Conservation (phyloP, 768 basidiomycete genomes). For the Trametes sanguinea region DNA sequence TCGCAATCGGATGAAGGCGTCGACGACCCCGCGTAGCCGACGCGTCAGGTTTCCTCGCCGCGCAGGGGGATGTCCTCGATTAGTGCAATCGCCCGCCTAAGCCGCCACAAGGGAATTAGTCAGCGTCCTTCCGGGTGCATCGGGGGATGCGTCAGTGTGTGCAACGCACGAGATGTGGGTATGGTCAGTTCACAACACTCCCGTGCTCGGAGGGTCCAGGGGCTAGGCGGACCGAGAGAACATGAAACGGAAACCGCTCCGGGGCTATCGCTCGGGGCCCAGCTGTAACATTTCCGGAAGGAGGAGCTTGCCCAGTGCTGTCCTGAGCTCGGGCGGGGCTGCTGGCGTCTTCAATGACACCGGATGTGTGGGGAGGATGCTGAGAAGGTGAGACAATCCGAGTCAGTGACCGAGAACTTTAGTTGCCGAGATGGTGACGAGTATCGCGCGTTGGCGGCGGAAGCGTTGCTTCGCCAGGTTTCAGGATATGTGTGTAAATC, state of each 20-base stretch:
- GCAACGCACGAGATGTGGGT: neutral
- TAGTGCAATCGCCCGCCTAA: neutral
- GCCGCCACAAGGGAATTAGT: neutral
- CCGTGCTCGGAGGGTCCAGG: neutral
- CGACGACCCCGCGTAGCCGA: neutral
- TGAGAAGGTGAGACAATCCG: neutral
- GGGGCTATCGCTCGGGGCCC: neutral
- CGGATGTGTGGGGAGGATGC: neutral
- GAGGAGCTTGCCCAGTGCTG: neutral
- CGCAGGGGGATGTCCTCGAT: neutral
- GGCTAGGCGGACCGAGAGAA: neutral
- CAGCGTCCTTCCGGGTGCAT: constrained; percentile 1
- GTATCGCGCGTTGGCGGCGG: neutral
- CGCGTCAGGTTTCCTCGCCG: neutral
- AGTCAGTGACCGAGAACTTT: neutral
- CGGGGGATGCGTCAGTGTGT: neutral
- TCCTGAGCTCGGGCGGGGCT: neutral
- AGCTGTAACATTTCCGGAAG: neutral
- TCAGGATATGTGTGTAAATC: neutral
- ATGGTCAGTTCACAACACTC: neutral
- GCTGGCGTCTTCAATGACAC: neutral
- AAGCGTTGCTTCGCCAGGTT: neutral
- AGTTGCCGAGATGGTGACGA: constrained; percentile 3
- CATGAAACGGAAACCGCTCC: neutral
- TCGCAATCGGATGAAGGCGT: neutral